These are phyloP conservation scores for Triglochin maritima DNA, from an alignment of 106 monocot species.

Conservation along the genomic window DNA sequence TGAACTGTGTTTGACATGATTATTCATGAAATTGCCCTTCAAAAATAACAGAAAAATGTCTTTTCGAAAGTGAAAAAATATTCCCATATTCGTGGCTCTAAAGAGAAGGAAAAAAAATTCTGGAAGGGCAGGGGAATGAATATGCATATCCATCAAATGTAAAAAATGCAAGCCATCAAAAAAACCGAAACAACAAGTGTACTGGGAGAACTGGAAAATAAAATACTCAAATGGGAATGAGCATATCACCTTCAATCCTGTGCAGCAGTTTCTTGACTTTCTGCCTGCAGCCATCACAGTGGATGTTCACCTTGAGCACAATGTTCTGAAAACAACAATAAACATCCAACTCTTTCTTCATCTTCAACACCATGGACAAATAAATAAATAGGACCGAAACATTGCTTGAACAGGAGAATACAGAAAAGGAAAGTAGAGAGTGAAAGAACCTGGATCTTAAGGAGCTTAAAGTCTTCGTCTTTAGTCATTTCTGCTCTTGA, in stretches of 20 bases:
- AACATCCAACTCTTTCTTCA: neutral
- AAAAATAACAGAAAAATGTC: too few relatives aligned
- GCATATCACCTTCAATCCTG: conserved; percentile 24
- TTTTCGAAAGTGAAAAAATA: neutral
- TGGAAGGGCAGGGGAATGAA: neutral
- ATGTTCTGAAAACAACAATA: conserved; percentile 17
- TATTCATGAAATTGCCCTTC: too few relatives aligned
- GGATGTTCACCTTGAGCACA: conserved; percentile 36
- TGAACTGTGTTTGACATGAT: too few relatives aligned
- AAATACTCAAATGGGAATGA: too few relatives aligned
- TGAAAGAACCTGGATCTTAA: conserved; percentile 51
- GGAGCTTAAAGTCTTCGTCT: conserved; percentile 53
- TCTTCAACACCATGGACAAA: neutral
- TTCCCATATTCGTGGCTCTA: neutral
- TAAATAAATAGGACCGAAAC: neutral
- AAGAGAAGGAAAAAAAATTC: neutral
- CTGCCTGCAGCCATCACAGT: conserved; percentile 40
- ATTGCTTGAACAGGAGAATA: neutral
- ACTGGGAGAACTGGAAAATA: too few relatives aligned
- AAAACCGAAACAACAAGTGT: too few relatives aligned
- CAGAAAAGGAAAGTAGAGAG: neutral
- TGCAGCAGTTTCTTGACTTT: conserved; percentile 37
- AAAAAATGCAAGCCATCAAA: too few relatives aligned
- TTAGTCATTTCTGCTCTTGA: conserved; percentile 30
- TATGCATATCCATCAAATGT: neutral